Percentiles rank a stretch among this genome's conserved stretches.
Conservation (phyloP, 768 basidiomycete genomes). For the Fomitopsis serialis region DNA sequence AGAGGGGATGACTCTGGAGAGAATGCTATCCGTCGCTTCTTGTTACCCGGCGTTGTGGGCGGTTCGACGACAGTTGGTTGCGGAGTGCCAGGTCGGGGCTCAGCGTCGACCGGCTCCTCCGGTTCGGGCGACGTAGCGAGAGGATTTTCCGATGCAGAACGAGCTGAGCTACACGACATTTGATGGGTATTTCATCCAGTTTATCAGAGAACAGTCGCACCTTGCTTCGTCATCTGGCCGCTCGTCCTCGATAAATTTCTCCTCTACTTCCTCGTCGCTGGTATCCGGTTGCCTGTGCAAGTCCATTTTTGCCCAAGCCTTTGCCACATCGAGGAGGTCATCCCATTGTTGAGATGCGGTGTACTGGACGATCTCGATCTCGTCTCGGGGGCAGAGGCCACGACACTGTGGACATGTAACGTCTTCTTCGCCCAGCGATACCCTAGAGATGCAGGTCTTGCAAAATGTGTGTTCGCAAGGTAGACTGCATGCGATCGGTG, state of each 20-base stretch:
- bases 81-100: not conserved
- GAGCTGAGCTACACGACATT: not conserved
- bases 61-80: not conserved
- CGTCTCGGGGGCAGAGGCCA: slow-evolving; percentile 21
- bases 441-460: slow-evolving; percentile 28
- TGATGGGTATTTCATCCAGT: not conserved
- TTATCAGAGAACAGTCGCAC: not conserved
- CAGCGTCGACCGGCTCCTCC: not conserved
- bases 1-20: slow-evolving; percentile 1
- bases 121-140: slow-evolving; percentile 10
- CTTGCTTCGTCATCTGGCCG: slow-evolving; percentile 2
- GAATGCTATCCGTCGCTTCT: not conserved
- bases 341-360: slow-evolving; percentile 42
- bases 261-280: slow-evolving; percentile 39
- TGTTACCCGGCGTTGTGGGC: not conserved
- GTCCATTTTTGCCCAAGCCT: slow-evolving; percentile 35
- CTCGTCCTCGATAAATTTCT: slow-evolving; percentile 29
- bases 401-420: slow-evolving; percentile 37
- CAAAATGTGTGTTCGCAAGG: slow-evolving; percentile 41
- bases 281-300: slow-evolving; percentile 29
- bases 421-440: slow-evolving; percentile 21
- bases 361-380: slow-evolving; percentile 29
- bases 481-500: slow-evolving; percentile 26
- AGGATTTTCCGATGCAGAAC: not conserved
- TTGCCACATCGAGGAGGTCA: slow-evolving; percentile 32